Base-by-base conservation (phyloP, 176 grass and related monocot genomes). In the Rhipidocladum racemiflorum region DNA sequence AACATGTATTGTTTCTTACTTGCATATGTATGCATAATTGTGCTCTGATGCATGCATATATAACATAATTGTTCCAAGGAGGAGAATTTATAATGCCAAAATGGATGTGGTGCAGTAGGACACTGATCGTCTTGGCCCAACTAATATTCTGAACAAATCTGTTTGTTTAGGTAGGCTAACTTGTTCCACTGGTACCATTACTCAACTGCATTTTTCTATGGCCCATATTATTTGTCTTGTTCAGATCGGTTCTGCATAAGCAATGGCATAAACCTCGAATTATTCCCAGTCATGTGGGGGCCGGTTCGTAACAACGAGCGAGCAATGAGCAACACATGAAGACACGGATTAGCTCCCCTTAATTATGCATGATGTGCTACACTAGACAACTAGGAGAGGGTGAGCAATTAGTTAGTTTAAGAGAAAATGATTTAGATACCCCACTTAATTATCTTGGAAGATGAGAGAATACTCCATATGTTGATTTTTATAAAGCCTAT, bases 1-100 rank as follows among this genome's bases (percentile, higher is more conserved):
- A 71, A 45, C 3, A 43, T 10, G 45, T 5, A 45, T 16, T 61
- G 39, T 29, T 85, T 85, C 55, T 61, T 20, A 62, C 42, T 34
- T 63, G 65, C 42, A 71, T 67, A 71, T 50, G 55, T 49, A 32
- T 45, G 29, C 55, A 43, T 71, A 50, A 53, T 78, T 78, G 83
- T 53, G 61, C 43, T 42, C 50, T 32, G 44, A 11, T 50, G 25
- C 39, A 44, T 44, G 6, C 18, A 8, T 55, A 21, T 2, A 43
- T 24, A 28, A 28, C 10, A 71, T 46, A 49, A 15, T 48, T 39
- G 54, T 27, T 61, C 54, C 3, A 23, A 42, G 13, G 27, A 36
- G 11, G 17, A 65, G 2, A 17, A 25, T 23, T 23, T 30, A 75
- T 66, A 24, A 3, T 57, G 61, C 61, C 7, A 14, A n/a, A 68